Percentiles rank a stretch among this genome's conserved stretches.
phyloP scores from a whole-genome alignment of 192 early-diverging fungal species.

The Radiomyces spectabilis region DNA sequence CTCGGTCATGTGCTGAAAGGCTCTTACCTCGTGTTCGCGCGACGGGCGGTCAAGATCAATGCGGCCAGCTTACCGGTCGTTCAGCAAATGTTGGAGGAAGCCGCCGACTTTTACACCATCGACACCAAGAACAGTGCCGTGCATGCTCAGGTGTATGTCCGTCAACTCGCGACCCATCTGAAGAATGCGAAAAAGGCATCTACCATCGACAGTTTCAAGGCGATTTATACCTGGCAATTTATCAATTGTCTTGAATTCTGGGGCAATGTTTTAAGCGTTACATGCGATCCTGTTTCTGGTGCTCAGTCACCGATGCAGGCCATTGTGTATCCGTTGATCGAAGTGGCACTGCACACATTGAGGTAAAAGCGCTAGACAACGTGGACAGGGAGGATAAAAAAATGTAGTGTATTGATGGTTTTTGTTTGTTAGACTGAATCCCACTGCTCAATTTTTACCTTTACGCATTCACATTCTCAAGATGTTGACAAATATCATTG shows the following conservation, averaged over 20 bases:
- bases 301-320: constrained; percentile 46
- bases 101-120: constrained; percentile 77
- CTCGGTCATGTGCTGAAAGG: constrained; percentile 54
- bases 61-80: constrained; percentile 65
- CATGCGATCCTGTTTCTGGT: constrained; percentile 38
- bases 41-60: constrained; percentile 61
- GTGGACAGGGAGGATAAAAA: not conserved
- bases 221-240: constrained; percentile 96
- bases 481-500: constrained; percentile 61
- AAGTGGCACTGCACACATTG: constrained; percentile 58
- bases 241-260: constrained; percentile 85
- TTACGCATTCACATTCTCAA: constrained; percentile 80
- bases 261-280: constrained; percentile 69
- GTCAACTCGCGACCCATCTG: constrained; percentile 84
- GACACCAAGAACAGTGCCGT: constrained; percentile 76
- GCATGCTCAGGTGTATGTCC: constrained; percentile 82
- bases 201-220: constrained; percentile 77
- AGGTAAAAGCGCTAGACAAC: constrained; percentile 19
- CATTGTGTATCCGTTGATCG: constrained; percentile 75
- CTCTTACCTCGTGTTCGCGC: constrained; percentile 73
- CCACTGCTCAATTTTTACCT: constrained; percentile 84
- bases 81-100: constrained; percentile 85
- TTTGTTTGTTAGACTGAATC: constrained; percentile 51
- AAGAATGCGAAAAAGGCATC: constrained; percentile 77
- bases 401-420: not conserved